phyloP scores from a whole-genome alignment of 129 eudicot species.

The Escallonia herrerae region DNA sequence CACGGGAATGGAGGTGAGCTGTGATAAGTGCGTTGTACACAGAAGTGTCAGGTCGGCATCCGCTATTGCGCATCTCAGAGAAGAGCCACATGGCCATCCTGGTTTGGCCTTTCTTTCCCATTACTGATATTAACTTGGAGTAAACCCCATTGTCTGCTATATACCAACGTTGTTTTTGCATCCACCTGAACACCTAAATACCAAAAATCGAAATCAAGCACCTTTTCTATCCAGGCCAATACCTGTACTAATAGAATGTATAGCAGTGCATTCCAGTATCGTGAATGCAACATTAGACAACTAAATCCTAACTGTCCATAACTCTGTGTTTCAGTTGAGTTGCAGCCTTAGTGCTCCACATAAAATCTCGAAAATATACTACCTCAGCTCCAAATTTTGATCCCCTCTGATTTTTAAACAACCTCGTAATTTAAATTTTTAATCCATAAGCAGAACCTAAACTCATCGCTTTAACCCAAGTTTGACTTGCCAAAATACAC shows the following conservation, averaged over 20 bases:
- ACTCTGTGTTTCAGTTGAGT: too few relatives aligned
- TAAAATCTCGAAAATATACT: too few relatives aligned
- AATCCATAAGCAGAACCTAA: too few relatives aligned
- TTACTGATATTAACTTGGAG: slow-evolving; percentile 81
- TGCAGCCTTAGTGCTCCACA: too few relatives aligned
- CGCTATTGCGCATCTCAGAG: slow-evolving; percentile 93
- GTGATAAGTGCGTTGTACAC: slow-evolving; percentile 83
- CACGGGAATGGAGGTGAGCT: slow-evolving; percentile 84
- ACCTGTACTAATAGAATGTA: background rate
- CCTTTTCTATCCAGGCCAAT: background rate
- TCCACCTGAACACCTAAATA: slow-evolving; percentile 90
- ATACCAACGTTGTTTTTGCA: slow-evolving; percentile 94
- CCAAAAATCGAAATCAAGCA: slow-evolving; percentile 1
- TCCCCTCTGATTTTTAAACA: too few relatives aligned
- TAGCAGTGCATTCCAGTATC: too few relatives aligned
- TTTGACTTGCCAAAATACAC: too few relatives aligned
- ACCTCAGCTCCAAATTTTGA: too few relatives aligned
- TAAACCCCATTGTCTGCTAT: slow-evolving; percentile 89
- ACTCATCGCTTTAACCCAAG: too few relatives aligned
- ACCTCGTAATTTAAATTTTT: too few relatives aligned
- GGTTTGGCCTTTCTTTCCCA: slow-evolving; percentile 94
- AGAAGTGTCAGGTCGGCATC: slow-evolving; percentile 89
- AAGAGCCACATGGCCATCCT: slow-evolving; percentile 98
- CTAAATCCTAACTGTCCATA: too few relatives aligned
- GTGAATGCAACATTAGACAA: too few relatives aligned